Evolutionary conservation across 768 basidiomycete genomes (phyloP), one percentile per base, ranked within the genome.

Genomic region (Leccinum longicurvipes): DNA sequence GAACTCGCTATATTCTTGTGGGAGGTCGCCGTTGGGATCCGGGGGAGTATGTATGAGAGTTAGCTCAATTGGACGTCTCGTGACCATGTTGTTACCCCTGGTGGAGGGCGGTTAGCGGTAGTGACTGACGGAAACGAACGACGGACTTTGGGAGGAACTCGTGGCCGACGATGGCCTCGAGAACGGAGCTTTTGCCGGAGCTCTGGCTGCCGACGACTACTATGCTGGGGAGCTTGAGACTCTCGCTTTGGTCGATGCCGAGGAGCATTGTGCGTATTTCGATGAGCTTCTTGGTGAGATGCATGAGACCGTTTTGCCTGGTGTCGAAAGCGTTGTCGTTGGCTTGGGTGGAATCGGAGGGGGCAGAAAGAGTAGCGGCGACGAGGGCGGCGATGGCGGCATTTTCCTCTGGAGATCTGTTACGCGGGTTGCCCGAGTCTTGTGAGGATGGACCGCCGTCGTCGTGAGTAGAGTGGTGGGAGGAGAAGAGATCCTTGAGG

Each of bases 41-140:
- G 81, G 69, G 21, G 93, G 93, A 0, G 90, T 96, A 67, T 99
- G 93, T 55, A 98, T 87, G 47, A 99, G 86, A 3, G 97, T 99
- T 56, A 99, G 83, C 68, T 99, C 97, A 64, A 99, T 98, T 2
- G 97, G 97, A 52, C 97, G 87, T 1, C 97, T 89, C 2, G 97
- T 99, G 31, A 98, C 97, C 97, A 99, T 99, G 72, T 98, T 98
- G 72, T 93, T 89, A 53, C 97, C 97, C 75, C 96, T 98, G 66
- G 17, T 31, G 4, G 21, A 44, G 47, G 28, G 42, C 27, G 47
- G 51, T 53, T 48, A 60, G 46, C 34, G 23, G 34, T 36, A 23
- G 17, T 21, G 53, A 36, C 28, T 42, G 34, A 10, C 41, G 53
- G 45, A 12, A 48, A 36, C 21, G 15, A 2, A 24, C 3, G n/a